phyloP scores from a whole-genome alignment of 2,329 filamentous ascomycete genomes.

The Clathrospora elynae region DNA sequence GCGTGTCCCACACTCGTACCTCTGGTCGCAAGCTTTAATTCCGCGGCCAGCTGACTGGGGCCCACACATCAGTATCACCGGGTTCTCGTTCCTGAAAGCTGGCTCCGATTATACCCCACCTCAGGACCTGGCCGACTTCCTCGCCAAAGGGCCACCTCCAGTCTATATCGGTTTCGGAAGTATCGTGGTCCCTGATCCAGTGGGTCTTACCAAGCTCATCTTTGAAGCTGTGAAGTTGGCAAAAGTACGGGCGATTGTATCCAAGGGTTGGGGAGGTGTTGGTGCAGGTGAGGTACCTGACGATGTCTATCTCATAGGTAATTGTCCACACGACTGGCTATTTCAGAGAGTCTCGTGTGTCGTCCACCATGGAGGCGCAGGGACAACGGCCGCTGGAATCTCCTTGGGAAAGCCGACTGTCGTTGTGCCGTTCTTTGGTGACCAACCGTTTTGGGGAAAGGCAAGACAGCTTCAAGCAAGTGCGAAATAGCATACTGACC shows the following conservation, averaged over 20 bases:
- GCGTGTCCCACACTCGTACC: constrained; percentile 53
- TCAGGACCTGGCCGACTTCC: constrained; percentile 50
- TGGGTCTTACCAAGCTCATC: constrained; percentile 52
- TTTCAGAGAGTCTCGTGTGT: constrained; percentile 62
- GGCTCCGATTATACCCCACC: constrained; percentile 50
- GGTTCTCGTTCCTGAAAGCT: constrained; percentile 53
- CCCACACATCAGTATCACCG: constrained; percentile 47
- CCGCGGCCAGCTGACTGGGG: constrained; percentile 32
- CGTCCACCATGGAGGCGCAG: constrained; percentile 65
- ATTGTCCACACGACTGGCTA: constrained; percentile 63
- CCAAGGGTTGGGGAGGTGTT: constrained; percentile 59
- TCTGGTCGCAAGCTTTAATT: constrained; percentile 52
- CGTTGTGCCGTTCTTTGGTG: constrained; percentile 63
- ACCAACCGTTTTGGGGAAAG: constrained; percentile 62
- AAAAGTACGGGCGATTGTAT: constrained; percentile 56
- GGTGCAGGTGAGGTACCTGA: constrained; percentile 43
- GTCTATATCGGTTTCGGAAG: constrained; percentile 64
- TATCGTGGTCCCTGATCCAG: constrained; percentile 60
- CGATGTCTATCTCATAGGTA: constrained; percentile 57
- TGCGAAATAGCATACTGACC: neutral
- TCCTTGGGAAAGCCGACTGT: constrained; percentile 58
- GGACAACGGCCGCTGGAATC: constrained; percentile 63
- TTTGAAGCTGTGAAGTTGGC: constrained; percentile 53
- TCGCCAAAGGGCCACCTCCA: constrained; percentile 56
- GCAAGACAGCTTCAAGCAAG: neutral